phyloP scores from a whole-genome alignment of 179 eudicot species.

The Beta corolliflora region DNA sequence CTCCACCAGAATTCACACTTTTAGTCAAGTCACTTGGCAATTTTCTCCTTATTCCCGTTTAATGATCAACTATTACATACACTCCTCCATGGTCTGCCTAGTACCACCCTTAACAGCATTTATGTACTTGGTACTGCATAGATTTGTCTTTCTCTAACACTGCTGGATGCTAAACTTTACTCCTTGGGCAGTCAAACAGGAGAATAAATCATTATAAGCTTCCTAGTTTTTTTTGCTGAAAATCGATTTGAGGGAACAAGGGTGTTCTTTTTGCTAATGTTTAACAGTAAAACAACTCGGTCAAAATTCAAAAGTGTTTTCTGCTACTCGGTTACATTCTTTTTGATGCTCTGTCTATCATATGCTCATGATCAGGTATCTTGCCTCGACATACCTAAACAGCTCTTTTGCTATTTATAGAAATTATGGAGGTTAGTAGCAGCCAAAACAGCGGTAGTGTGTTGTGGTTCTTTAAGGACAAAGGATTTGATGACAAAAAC shows the following conservation, averaged over 20 bases:
- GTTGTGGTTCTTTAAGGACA: slow-evolving; percentile 87
- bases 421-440: slow-evolving; percentile 57
- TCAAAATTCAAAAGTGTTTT: background rate
- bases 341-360: background rate
- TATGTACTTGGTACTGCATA: background rate
- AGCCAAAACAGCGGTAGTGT: slow-evolving; percentile 51
- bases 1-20: too few relatives aligned
- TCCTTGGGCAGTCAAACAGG: background rate
- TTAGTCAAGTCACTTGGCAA: background rate
- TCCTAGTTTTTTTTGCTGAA: background rate
- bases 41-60: background rate
- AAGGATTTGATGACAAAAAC: slow-evolving; percentile 82
- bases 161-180: background rate
- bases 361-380: background rate
- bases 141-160: background rate
- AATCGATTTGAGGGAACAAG: background rate
- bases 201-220: background rate
- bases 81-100: too few relatives aligned
- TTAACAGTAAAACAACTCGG: background rate
- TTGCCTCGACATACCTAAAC: background rate
- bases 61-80: too few relatives aligned
- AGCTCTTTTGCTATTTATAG: slow-evolving; percentile 30
- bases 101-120: background rate
- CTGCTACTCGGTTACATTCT: background rate
- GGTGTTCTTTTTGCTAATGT: background rate